A percentile compares a stretch with the other conserved stretches of the same genome.
phyloP scores from a whole-genome alignment of 2,329 filamentous ascomycete genomes.

The Alternaria conjuncta region DNA sequence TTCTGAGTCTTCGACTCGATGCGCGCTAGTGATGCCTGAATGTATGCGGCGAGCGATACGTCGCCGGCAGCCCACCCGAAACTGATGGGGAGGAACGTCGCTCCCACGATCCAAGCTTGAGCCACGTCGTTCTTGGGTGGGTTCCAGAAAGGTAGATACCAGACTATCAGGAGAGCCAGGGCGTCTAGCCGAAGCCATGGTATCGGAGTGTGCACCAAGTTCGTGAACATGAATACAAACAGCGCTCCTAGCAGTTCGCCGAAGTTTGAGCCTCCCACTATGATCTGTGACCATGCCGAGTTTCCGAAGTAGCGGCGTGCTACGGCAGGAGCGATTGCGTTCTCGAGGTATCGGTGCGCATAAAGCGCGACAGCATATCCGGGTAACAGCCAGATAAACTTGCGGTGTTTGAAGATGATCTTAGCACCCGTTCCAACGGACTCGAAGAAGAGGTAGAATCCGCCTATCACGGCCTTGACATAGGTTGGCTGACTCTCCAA shows the following conservation, averaged over 20 bases:
- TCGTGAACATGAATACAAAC: conserved; percentile 58
- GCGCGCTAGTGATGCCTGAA: conserved; percentile 58
- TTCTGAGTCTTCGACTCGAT: conserved; percentile 54
- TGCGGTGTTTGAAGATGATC: conserved; percentile 56
- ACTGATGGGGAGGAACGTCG: conserved; percentile 53
- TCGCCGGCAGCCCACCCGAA: conserved; percentile 62
- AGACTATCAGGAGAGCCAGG: conserved; percentile 55
- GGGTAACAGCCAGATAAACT: conserved; percentile 59
- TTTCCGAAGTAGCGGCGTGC: conserved; percentile 57
- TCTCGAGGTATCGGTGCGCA: conserved; percentile 60
- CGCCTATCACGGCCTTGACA: conserved; percentile 47
- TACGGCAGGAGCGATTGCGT: conserved; percentile 55
- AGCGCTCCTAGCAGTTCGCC: conserved; percentile 58
- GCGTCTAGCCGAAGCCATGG: conserved; percentile 60
- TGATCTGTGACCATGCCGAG: conserved; percentile 58
- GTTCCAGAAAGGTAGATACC: conserved; percentile 58
- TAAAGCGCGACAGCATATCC: conserved; percentile 59
- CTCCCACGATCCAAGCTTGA: conserved; percentile 56
- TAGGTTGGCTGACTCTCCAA: conserved; percentile 42
- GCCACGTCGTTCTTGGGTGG: conserved; percentile 50
- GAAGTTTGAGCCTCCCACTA: conserved; percentile 59
- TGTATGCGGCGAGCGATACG: conserved; percentile 59
- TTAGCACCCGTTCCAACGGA: conserved; percentile 55
- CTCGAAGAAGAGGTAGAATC: conserved; percentile 55
- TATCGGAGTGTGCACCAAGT: conserved; percentile 57